Percentiles rank a stretch among this genome's conserved stretches.
phyloP scores from a whole-genome alignment of 2,329 filamentous ascomycete genomes.

The Teratosphaeria pseudoeucalypti region DNA sequence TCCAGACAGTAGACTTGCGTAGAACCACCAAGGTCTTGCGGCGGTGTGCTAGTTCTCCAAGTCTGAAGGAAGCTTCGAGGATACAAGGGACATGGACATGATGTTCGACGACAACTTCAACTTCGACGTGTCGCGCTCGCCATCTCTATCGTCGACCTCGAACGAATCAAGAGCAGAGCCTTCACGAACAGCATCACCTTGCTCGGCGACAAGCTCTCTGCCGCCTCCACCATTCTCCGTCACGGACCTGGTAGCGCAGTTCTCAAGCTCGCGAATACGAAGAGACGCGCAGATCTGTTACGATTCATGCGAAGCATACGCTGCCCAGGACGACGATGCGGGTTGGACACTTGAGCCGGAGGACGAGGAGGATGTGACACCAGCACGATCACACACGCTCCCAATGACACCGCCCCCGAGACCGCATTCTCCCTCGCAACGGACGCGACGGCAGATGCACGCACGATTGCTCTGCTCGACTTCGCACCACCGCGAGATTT shows the following conservation, averaged over 20 bases:
- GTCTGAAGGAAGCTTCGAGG: neutral
- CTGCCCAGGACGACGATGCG: constrained; percentile 21
- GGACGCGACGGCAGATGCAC: constrained; percentile 32
- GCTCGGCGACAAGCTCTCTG: constrained; percentile 15
- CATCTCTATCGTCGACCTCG: constrained; percentile 17
- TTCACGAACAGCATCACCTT: constrained; percentile 24
- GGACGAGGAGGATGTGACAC: constrained; percentile 5
- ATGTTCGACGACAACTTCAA: constrained; percentile 25
- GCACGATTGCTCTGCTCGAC: constrained; percentile 31
- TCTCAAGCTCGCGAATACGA: constrained; percentile 17
- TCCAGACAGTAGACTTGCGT: neutral
- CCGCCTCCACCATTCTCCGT: constrained; percentile 19
- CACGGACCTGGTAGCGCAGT: constrained; percentile 22
- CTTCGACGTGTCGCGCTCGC: constrained; percentile 17
- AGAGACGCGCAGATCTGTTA: constrained; percentile 22
- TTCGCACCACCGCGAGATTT: constrained; percentile 31
- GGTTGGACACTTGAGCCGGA: constrained; percentile 17
- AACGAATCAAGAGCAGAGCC: constrained; percentile 13
- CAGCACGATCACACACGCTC: constrained; percentile 3
- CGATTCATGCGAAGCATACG: constrained; percentile 24
- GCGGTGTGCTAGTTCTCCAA: neutral
- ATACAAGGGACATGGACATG: neutral
- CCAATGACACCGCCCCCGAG: constrained; percentile 1
- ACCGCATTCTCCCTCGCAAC: constrained; percentile 26
- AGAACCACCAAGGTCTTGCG: neutral